Base-by-base conservation (phyloP, 2,329 filamentous ascomycete genomes). In the Sodiomyces alkalinus region DNA sequence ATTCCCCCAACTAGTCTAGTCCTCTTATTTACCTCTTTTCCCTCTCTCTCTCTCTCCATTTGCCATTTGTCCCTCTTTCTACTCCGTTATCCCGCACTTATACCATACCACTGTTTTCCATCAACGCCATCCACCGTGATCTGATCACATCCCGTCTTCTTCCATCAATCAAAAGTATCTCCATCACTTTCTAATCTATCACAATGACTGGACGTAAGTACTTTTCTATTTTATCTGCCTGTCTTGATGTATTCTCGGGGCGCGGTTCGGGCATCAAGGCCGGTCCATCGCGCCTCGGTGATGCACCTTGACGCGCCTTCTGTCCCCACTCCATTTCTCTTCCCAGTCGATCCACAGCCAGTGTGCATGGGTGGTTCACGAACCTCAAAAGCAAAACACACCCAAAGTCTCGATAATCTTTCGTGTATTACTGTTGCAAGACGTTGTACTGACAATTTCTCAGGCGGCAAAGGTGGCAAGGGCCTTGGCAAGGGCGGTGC, bases 401-500 rank as follows among this genome's bases (percentile, higher is more conserved):
- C n/a, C 7, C 17, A 15, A 7, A 13, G 13, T 4, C 27, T 14
- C 26, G 12, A n/a, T 15, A n/a, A 27, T n/a, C 15, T 21, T 28
- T 15, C 11, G 29, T 26, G 24, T 25, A 30, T 9, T 1, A 4
- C 6, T 5, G 23, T 19, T 17, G 4, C n/a, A n/a, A 9, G 7
- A 4, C 20, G 16, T 14, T 6, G n/a, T 30, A 22, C 36, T 38
- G 15, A 38, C 35, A 5, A 4, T 29, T 29, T 34, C 22, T 12
- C 47, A 90, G 82, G 82, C 58, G 83, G 83, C 59, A 92, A 92
- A 68, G 85, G 85, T 62, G 86, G 86, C 58, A 93, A 93, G 76
- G 86, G 85, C 58, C 83, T 93, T 63, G 86, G 86, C 60, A 93
- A 93, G 77, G 86, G 86, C 44, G 86, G 86, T 60, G 87, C 87